phyloP scores from a whole-genome alignment of 108 stramenopile species.

The Cyclotella cryptica region DNA sequence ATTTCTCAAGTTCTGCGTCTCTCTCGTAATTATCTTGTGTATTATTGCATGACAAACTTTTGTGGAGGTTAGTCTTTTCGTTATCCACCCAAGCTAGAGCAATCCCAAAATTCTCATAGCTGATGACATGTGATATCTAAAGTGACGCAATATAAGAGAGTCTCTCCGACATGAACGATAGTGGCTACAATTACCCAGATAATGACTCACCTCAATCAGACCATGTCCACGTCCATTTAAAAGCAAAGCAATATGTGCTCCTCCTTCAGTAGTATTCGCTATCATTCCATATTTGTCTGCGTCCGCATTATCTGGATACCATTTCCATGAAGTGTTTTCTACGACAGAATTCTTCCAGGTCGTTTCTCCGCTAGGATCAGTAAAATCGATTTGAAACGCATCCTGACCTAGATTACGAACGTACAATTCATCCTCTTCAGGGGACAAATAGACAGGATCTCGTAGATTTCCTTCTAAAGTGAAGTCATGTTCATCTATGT shows the following conservation, averaged over 20 bases:
- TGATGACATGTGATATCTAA: neutral
- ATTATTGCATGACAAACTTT: neutral
- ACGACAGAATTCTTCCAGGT: conserved; percentile 15
- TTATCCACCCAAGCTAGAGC: neutral
- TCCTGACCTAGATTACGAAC: neutral
- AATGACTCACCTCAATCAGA: neutral
- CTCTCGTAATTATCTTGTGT: neutral
- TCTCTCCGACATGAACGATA: too few species aligned
- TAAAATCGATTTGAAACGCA: conserved; percentile 20
- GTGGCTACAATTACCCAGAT: too few species aligned
- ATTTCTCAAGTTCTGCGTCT: neutral
- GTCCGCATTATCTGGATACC: conserved; percentile 41
- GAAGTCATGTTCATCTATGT: conserved; percentile 25
- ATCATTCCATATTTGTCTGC: conserved; percentile 39
- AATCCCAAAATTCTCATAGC: neutral
- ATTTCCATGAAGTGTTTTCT: conserved; percentile 20
- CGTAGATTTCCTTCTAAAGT: conserved; percentile 20
- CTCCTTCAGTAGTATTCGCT: neutral
- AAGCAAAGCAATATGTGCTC: neutral
- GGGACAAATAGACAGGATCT: conserved; percentile 38
- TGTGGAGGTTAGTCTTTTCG: neutral
- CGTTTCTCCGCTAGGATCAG: conserved; percentile 17
- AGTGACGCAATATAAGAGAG: too few species aligned
- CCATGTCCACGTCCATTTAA: neutral
- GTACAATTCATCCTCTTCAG: conserved; percentile 32